Base-by-base conservation (phyloP, 2,329 filamentous ascomycete species). In the Neurospora sp. region DNA sequence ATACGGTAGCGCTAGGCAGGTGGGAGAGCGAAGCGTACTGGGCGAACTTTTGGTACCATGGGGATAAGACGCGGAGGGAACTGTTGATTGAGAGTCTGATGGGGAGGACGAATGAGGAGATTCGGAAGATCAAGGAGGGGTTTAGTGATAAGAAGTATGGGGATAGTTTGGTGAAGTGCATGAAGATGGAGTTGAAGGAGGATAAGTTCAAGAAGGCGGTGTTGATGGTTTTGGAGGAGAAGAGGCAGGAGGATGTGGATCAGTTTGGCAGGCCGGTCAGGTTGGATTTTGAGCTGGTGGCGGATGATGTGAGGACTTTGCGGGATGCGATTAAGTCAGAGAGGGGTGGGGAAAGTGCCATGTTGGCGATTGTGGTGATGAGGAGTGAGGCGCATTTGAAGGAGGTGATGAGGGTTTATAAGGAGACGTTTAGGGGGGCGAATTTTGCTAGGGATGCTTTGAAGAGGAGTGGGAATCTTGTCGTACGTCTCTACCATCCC, bases 11-110 rank as follows among this genome's bases (percentile, higher is more conserved):
- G 0, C 86, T 98, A 0, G 96, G 96, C 10, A 87, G 87, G 68
- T 98, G 93, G 90, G 96, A 97, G 81, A 91, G 89, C 74, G 96
- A 99, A 79, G 92, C 93, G 0, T 97, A 97, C 84, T 99, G 96
- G 94, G 93, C 95, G 71, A 98, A 97, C 79, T 97, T 93, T 80
- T 98, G 93, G 90, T 98, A 97, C 81, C 95, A 97, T 78, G 90
- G 90, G 43, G 91, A 95, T 79, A 92, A 90, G 76, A 92, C 90
- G 8, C 87, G 93, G 2, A 88, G 94, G 6, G 95, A 98, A 80
- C 85, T 99, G 41, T 86, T 99, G 68, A 97, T 98, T 75, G 96
- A 99, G 80, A 88, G 90, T 6, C 86, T 99, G 23, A 97, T 97
- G 89, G 96, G 96, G 0, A 88, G 94, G 6, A 89, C 89, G 37